Conservation (phyloP, 148 eudicot species). For the Rhododendron kiyosumense region DNA sequence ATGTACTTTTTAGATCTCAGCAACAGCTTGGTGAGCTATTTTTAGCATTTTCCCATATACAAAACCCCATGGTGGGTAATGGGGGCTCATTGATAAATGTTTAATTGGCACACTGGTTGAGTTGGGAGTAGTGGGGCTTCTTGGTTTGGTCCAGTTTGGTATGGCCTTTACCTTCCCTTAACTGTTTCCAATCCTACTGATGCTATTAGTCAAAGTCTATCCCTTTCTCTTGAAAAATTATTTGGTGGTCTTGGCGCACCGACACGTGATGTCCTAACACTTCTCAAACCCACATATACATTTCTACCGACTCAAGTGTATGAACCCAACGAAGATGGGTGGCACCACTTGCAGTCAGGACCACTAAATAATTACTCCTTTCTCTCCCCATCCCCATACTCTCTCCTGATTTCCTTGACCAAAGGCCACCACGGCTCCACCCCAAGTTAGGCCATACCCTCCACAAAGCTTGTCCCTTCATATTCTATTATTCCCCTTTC, state of each 20-base stretch:
- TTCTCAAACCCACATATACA: neutral
- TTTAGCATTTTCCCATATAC: neutral
- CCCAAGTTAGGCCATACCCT: neutral
- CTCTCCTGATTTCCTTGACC: neutral
- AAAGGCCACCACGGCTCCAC: neutral
- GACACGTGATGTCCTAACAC: neutral
- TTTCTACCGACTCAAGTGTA: neutral
- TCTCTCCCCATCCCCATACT: neutral
- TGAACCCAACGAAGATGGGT: too few relatives aligned
- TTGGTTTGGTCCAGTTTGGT: constrained; percentile 1
- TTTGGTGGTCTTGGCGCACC: neutral
- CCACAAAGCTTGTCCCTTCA: neutral
- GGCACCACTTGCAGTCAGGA: neutral
- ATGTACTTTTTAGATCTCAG: too few relatives aligned
- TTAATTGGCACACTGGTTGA: neutral
- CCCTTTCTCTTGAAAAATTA: neutral
- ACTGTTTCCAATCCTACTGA: constrained; percentile 1
- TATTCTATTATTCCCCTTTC: neutral
- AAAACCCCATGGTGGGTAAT: neutral
- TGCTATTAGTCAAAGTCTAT: neutral
- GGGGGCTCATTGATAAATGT: neutral
- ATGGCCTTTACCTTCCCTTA: neutral
- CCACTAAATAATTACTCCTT: neutral
- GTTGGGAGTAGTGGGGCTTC: neutral
- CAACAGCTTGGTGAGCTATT: neutral